A percentile compares a stretch with the other conserved stretches of the same genome.
phyloP scores from a whole-genome alignment of 2,329 filamentous ascomycete species.

The Aspergillus persii region DNA sequence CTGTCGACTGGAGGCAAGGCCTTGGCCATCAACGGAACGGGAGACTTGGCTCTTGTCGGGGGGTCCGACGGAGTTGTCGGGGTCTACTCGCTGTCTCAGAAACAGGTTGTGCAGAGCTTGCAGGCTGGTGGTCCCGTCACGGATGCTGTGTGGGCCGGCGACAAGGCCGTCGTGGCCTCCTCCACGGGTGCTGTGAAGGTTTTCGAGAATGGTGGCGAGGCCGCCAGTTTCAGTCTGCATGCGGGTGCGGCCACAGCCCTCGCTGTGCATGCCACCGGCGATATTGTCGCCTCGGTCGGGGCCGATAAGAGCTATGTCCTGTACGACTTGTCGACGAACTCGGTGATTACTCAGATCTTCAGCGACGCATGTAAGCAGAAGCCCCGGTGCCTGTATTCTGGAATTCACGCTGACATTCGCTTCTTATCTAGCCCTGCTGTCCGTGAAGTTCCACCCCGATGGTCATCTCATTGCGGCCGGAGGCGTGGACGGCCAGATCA shows the following conservation, averaged over 20 bases:
- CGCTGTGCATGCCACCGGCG: constrained; percentile 76
- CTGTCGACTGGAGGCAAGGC: constrained; percentile 59
- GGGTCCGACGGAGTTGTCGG: constrained; percentile 73
- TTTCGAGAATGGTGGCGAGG: constrained; percentile 68
- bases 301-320: constrained; percentile 89
- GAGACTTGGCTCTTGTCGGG: constrained; percentile 69
- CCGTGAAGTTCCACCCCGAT: constrained; percentile 88
- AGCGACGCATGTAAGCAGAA: constrained; percentile 68
- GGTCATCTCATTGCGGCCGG: constrained; percentile 91
- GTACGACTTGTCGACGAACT: constrained; percentile 71
- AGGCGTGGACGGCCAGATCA: constrained; percentile 74
- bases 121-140: constrained; percentile 66
- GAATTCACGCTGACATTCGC: constrained; percentile 15
- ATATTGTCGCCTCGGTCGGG: constrained; percentile 82
- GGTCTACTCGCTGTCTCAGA: constrained; percentile 74
- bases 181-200: constrained; percentile 76
- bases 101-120: constrained; percentile 69
- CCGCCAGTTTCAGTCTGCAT: constrained; percentile 73
- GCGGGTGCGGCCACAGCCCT: constrained; percentile 76
- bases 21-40: constrained; percentile 58
- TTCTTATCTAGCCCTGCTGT: constrained; percentile 61
- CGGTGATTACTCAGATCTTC: constrained; percentile 74
- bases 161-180: constrained; percentile 70
- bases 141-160: constrained; percentile 56
- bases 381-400: background rate